phyloP scores from a whole-genome alignment of 1,284 basidiomycete genomes.

The Ceratobasidium sp. region DNA sequence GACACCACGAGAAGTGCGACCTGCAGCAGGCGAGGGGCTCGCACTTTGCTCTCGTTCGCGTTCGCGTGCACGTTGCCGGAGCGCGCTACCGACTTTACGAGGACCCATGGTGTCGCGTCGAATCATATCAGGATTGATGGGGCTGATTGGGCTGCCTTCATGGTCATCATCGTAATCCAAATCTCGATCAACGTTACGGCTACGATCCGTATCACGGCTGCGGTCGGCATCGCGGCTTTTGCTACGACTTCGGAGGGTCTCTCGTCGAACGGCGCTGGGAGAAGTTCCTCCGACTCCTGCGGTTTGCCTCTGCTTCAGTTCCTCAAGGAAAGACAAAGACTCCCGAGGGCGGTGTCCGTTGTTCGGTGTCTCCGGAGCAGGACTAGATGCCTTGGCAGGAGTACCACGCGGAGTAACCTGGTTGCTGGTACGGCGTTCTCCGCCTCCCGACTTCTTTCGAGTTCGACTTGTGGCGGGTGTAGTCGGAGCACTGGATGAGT shows the following conservation, averaged over 20 bases:
- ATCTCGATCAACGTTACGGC: constrained; percentile 14
- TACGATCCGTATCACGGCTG: constrained; percentile 3
- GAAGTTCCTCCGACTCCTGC: constrained; percentile 31
- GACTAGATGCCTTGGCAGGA: constrained; percentile 12
- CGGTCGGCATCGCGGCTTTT: constrained; percentile 43
- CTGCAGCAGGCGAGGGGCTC: constrained; percentile 31
- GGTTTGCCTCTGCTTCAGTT: constrained; percentile 38
- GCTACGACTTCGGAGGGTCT: constrained; percentile 33
- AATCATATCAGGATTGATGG: constrained; percentile 40
- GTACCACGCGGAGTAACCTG: constrained; percentile 24
- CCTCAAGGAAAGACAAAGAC: constrained; percentile 41
- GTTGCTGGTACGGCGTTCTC: constrained; percentile 9
- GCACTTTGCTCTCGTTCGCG: constrained; percentile 41
- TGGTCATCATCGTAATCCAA: constrained; percentile 1
- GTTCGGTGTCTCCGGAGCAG: constrained; percentile 6
- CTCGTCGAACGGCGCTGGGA: constrained; percentile 41
- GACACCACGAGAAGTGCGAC: constrained; percentile 12
- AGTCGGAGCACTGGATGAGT: constrained; percentile 28
- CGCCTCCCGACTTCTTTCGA: constrained; percentile 32
- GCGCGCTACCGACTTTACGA: constrained; percentile 36
- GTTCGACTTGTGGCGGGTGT: constrained; percentile 23
- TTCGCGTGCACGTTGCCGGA: constrained; percentile 34
- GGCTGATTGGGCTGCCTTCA: constrained; percentile 16
- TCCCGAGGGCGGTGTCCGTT: constrained; percentile 25
- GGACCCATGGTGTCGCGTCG: constrained; percentile 43